These are phyloP conservation scores for Pythium dissotocum DNA, from an alignment of 352 stramenopile species.

Conservation along the genomic window DNA sequence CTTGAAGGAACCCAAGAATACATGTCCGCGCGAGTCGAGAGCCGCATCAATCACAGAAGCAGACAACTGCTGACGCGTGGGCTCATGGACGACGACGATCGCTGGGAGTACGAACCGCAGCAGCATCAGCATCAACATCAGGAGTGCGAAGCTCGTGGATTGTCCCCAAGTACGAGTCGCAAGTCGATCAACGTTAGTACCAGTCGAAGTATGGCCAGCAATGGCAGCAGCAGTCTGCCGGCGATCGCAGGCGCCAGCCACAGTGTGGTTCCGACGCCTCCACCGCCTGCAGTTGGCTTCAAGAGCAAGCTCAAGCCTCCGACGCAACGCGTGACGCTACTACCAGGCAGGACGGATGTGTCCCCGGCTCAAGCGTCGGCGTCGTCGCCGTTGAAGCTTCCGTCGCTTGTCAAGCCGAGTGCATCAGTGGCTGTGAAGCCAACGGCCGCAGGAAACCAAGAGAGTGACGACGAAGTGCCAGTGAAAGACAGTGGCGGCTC, in stretches of 20 bases:
- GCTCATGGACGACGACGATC: not conserved
- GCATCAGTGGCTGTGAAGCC: not conserved
- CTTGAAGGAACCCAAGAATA: not conserved
- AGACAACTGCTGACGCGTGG: not conserved
- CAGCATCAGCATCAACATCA: no score
- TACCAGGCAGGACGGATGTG: not conserved
- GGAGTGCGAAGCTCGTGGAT: not conserved
- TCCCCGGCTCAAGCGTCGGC: not conserved
- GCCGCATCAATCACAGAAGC: not conserved
- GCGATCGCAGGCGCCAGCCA: conserved; percentile 1
- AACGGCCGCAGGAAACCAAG: conserved; percentile 10
- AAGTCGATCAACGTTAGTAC: not conserved
- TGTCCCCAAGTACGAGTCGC: not conserved
- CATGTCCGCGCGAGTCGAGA: not conserved
- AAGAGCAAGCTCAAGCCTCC: conserved; percentile 31
- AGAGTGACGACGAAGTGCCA: conserved; percentile 1
- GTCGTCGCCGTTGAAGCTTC: conserved; percentile 24
- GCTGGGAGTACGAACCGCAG: not conserved
- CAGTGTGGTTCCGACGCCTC: conserved; percentile 8
- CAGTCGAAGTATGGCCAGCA: not conserved
- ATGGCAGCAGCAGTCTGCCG: not conserved
- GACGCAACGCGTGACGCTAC: conserved; percentile 15
- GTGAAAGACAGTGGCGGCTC: not conserved
- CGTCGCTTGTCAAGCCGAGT: conserved; percentile 20
- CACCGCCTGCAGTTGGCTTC: conserved; percentile 1